phyloP scores from a whole-genome alignment of 2,329 filamentous ascomycete species.

The Pyrenophora seminiperda region DNA sequence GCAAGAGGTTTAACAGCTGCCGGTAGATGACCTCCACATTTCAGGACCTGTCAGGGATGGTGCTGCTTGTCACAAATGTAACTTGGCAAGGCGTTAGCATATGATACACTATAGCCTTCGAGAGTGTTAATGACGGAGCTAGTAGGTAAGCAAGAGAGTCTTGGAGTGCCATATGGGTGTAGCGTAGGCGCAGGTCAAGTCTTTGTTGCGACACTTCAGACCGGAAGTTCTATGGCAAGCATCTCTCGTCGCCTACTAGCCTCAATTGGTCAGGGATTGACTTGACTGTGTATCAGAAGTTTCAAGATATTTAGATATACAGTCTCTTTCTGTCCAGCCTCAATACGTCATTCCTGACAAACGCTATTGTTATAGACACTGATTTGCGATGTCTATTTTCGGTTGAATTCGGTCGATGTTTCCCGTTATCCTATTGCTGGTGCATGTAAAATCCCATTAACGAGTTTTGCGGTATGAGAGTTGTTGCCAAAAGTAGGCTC shows the following conservation, averaged over 20 bases:
- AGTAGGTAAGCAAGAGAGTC: not conserved
- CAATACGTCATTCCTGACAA: constrained; percentile 28
- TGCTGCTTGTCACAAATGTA: not conserved
- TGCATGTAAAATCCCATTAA: constrained; percentile 36
- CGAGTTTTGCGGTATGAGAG: constrained; percentile 26
- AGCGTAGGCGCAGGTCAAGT: too few species aligned
- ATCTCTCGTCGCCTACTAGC: too few species aligned
- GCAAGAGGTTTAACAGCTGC: constrained; percentile 6
- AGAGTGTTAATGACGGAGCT: not conserved
- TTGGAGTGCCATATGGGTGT: not conserved
- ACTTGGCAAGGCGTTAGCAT: not conserved
- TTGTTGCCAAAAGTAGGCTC: constrained; percentile 14
- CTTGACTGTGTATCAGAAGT: not conserved
- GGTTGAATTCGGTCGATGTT: constrained; percentile 8
- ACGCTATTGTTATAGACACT: constrained; percentile 20
- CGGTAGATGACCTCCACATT: constrained; percentile 8
- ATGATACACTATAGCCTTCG: not conserved
- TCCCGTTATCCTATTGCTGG: constrained; percentile 17
- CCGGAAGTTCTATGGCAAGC: not conserved
- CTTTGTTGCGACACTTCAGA: too few species aligned
- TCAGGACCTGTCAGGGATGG: constrained; percentile 2
- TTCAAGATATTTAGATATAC: constrained; percentile 24
- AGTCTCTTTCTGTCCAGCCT: constrained; percentile 26
- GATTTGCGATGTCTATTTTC: constrained; percentile 27
- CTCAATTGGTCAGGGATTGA: too few species aligned